Percentiles rank a stretch among this genome's conserved stretches.
Conservation (phyloP, 495 filamentous ascomycete species). For the Rhizodiscina lignyota region DNA sequence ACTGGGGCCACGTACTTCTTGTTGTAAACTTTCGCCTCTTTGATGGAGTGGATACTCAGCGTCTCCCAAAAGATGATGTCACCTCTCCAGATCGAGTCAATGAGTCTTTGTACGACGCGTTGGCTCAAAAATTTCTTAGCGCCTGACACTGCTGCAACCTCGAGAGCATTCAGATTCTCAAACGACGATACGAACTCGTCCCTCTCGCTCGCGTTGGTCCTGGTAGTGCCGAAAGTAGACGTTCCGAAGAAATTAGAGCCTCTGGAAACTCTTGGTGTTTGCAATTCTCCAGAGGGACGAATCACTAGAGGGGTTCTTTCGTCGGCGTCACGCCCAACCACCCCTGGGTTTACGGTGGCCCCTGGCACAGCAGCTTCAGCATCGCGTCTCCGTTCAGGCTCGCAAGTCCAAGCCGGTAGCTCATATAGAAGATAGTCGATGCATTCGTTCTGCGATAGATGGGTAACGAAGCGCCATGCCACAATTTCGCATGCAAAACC, state of each 20-base stretch:
- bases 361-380: background rate
- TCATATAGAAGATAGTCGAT: conserved; percentile 77
- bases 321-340: background rate
- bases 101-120: conserved; percentile 66
- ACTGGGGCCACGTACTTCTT: conserved; percentile 36
- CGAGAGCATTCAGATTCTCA: conserved; percentile 66
- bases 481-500: conserved; percentile 82
- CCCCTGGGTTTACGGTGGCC: no score
- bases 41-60: conserved; percentile 56
- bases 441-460: conserved; percentile 61
- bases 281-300: no score
- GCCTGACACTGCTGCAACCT: conserved; percentile 77
- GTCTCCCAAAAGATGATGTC: conserved; percentile 87
- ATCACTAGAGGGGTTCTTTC: no score
- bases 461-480: conserved; percentile 74
- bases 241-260: no score
- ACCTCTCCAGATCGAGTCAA: conserved; percentile 78
- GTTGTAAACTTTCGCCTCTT: conserved; percentile 72
- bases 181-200: conserved; percentile 49
- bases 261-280: no score
- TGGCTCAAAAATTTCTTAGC: conserved; percentile 87
- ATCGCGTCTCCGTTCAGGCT: background rate
- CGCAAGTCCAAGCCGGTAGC: conserved; percentile 29
- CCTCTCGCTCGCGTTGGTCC: background rate
- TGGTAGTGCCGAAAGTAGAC: background rate